Evolutionary conservation across 148 eudicot genomes (phyloP), one percentile per base, ranked within the genome.

Genomic region (Beta vulgaris): DNA sequence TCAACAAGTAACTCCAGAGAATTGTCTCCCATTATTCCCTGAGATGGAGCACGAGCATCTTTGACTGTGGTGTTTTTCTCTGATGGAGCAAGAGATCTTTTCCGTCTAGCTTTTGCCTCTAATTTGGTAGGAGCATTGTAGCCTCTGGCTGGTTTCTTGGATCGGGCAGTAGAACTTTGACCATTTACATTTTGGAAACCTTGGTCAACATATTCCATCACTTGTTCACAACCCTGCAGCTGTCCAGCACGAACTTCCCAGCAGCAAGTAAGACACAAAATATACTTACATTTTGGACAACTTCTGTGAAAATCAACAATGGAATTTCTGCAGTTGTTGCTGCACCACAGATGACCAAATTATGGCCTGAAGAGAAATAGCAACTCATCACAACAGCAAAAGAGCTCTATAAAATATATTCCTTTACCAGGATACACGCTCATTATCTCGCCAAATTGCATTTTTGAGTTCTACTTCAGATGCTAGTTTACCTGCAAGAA

Each of bases 201-300:
- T 74, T 68, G 62, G 73, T 87, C 77, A 42, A 54, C 57, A 68
- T 54, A 77, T 15, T 84, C 74, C 68, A 80, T 66, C 21, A 40
- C 81, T 77, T 77, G 83, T 37, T 76, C 82, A 54, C 76, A 77
- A 65, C 79, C 82, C 63, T 61, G 82, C 16, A 85, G 78, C 55
- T 79, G 59, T 28, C 87, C 87, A 72, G 72, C 79, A 43, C 90
- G 88, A 12, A 88, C 54, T 81, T 90, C 91, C 26, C 77, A 78
- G 77, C 92, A 90, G 76, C 90, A 90, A 37, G 67, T 63, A 57
- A 88, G 83, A 67, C 95, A 90, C 19, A 88, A 77, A 76, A 88
- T 85, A 82, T 87, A 84, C 63, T 43, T 35, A 66, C 91, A 84
- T 14, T 54, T 28, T 6, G 85, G 80, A 55, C 95, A 90, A 79